Base-by-base conservation (phyloP, 345 rosid genomes). In the Populus tremula region DNA sequence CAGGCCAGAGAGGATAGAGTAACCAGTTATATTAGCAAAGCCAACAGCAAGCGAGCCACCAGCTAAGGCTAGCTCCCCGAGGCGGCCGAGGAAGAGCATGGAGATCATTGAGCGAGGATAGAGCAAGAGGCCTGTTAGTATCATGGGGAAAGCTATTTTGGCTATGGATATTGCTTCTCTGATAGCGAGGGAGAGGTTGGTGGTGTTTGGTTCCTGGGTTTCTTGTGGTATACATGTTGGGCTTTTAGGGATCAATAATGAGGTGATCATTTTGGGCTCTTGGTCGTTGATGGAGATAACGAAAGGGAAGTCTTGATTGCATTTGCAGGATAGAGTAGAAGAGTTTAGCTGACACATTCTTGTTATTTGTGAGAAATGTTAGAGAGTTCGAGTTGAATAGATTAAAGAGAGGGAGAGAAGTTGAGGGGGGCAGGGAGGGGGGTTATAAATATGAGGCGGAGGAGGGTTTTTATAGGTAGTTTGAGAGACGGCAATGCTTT, bases 1-100 rank as follows among this genome's bases (percentile, higher is more conserved):
- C 3, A 94, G 88, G 64, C 99, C 99, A 4, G 98, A 91, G 69
- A 93, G 92, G 73, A 94, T 73, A 23, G 98, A 93, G 81, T 94
- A 93, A 3, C 97, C 98, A 4, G 95, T 91, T 59, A 94, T 93
- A 85, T 94, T 94, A 20, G 98, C 98, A 45, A 94, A 94, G 20
- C 92, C 97, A 2, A 90, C 53, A 23, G 98, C 98, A 13, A 94
- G 92, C 0, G 98, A 90, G 27, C 98, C 98, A 6, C 96, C 98
- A 1, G 97, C 96, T 41, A 94, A 82, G 65, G 94, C 80, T 0
- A 88, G 85, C 23, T 87, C 94, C 0, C 96, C 97, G 1, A 90
- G 91, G 33, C 82, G 86, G 39, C 97, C 93, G 8, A 94, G 97
- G 81, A 88, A 94, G 11, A 87, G 85, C 87, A 92, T 82, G 62